Evolutionary conservation across 495 filamentous ascomycete species (phyloP).

Genomic region (Lindgomyces ingoldianus): DNA sequence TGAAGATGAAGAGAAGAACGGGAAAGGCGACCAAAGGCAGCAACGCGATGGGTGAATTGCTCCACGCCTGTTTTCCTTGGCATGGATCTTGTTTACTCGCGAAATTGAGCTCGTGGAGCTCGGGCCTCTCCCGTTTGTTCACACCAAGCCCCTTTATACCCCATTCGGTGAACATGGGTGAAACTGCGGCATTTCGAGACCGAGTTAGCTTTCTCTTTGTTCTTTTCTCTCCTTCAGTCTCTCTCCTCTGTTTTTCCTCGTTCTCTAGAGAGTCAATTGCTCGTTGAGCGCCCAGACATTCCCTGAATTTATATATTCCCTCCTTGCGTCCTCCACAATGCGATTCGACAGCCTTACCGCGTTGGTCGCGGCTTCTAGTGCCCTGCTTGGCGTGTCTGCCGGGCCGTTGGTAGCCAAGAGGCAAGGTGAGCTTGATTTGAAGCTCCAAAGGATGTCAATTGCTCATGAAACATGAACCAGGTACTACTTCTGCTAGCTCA

Average conservation of each 20-base stretch:
- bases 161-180: background rate
- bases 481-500: slow-evolving; percentile 1
- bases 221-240: background rate
- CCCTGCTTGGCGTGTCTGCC: slow-evolving; percentile 30
- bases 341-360: slow-evolving; percentile 23
- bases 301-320: background rate
- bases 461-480: background rate
- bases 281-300: background rate
- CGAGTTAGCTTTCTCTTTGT: background rate
- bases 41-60: background rate
- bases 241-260: background rate
- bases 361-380: slow-evolving; percentile 23
- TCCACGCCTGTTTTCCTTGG: background rate
- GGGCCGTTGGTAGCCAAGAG: slow-evolving; percentile 35
- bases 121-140: slow-evolving; percentile 4
- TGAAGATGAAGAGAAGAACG: background rate
- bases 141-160: background rate
- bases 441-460: background rate
- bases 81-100: background rate
- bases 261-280: slow-evolving; percentile 9
- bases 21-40: background rate
- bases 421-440: slow-evolving; percentile 28
- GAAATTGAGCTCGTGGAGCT: slow-evolving; percentile 16
- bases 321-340: slow-evolving; percentile 15
- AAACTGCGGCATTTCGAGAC: background rate